These are phyloP conservation scores for Neltuma alba DNA, from an alignment of 306 rosid species.

Conservation along the genomic window DNA sequence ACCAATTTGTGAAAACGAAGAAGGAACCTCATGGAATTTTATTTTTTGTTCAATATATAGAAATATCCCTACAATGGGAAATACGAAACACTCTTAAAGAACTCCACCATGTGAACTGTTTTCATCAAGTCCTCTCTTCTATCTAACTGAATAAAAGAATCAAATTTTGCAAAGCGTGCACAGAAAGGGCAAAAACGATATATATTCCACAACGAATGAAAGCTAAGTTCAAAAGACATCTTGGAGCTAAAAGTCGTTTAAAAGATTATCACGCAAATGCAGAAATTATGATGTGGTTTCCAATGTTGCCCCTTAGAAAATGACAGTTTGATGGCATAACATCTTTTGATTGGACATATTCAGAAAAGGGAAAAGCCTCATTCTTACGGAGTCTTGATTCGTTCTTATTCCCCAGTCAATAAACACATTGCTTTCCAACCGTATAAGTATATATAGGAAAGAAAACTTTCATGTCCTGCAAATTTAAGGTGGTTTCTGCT, in stretches of 20 bases:
- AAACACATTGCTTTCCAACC: slow-evolving; percentile 41
- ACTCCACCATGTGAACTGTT: slow-evolving; percentile 58
- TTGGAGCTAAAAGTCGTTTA: neutral
- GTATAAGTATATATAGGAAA: slow-evolving; percentile 31
- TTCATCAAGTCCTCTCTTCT: slow-evolving; percentile 41
- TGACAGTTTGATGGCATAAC: slow-evolving; percentile 46
- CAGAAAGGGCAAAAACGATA: slow-evolving; percentile 53
- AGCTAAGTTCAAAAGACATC: slow-evolving; percentile 40
- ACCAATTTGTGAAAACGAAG: slow-evolving; percentile 42
- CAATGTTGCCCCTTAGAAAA: slow-evolving; percentile 50
- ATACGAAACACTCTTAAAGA: slow-evolving; percentile 55
- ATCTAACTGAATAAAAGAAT: slow-evolving; percentile 55
- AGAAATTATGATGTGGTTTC: slow-evolving; percentile 9
- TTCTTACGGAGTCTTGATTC: slow-evolving; percentile 52
- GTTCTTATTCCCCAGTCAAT: slow-evolving; percentile 43
- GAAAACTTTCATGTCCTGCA: slow-evolving; percentile 24
- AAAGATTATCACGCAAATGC: slow-evolving; percentile 39
- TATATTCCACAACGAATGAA: slow-evolving; percentile 57
- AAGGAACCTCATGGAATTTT: slow-evolving; percentile 54
- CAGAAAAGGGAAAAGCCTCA: slow-evolving; percentile 34
- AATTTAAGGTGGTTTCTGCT: slow-evolving; percentile 29
- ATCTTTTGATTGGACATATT: slow-evolving; percentile 35
- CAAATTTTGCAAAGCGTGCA: slow-evolving; percentile 52
- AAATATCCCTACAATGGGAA: slow-evolving; percentile 52
- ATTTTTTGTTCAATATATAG: slow-evolving; percentile 46